Percentiles rank a stretch among this genome's conserved stretches.
phyloP scores from a whole-genome alignment of 169 alveolate species.

The Babesia bigemina region DNA sequence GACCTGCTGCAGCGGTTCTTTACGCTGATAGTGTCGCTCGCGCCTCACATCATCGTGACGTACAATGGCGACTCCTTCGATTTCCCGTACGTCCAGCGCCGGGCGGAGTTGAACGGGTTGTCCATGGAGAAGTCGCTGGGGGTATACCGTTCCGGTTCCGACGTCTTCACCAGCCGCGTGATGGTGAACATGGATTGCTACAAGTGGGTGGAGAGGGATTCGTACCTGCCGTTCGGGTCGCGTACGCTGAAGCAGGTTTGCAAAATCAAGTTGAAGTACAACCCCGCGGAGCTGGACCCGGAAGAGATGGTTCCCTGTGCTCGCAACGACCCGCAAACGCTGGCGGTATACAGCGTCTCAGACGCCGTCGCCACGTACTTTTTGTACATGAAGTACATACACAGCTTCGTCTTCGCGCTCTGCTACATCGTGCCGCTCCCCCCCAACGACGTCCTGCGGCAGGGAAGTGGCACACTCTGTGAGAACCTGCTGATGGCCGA shows the following conservation, averaged over 20 bases:
- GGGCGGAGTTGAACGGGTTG: constrained; percentile 90
- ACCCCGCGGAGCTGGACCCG: constrained; percentile 99
- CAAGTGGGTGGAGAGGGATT: constrained; percentile 99
- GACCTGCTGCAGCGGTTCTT: constrained; percentile 73
- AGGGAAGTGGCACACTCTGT: constrained; percentile 99
- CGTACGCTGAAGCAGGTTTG: constrained; percentile 93
- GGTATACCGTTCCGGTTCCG: constrained; percentile 71
- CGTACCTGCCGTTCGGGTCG: constrained; percentile 96
- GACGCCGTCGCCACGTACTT: constrained; percentile 99
- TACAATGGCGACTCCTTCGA: constrained; percentile 99
- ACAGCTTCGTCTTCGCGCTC: constrained; percentile 96
- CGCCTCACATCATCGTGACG: constrained; percentile 92
- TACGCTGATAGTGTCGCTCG: constrained; percentile 68
- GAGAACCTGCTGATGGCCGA: constrained; percentile 97
- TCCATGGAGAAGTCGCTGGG: constrained; percentile 88
- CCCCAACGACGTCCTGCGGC: constrained; percentile 96
- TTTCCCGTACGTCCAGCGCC: constrained; percentile 93
- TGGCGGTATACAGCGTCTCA: constrained; percentile 98
- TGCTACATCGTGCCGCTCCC: constrained; percentile 95
- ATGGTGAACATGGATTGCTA: constrained; percentile 96
- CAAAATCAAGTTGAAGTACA: constrained; percentile 95
- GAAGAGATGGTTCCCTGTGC: constrained; percentile 98
- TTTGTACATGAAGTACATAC: constrained; percentile 96
- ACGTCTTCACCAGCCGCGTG: constrained; percentile 83
- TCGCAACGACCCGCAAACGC: constrained; percentile 89